phyloP scores from a whole-genome alignment of 306 rosid species.

The Cicer cuneatum region DNA sequence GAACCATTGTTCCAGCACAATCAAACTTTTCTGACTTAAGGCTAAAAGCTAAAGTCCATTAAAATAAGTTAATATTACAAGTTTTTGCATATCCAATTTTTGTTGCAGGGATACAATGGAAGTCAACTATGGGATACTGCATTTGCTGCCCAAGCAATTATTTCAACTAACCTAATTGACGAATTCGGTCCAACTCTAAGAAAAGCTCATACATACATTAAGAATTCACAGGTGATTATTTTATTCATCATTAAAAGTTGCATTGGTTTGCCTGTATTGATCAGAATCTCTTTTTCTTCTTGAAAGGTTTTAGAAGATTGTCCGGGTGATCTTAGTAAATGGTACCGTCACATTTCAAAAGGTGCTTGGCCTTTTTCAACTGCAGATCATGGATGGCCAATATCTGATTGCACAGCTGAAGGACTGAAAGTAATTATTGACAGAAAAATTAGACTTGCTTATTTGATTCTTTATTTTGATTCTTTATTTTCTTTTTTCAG shows the following conservation, averaged over 20 bases:
- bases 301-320: constrained; percentile 75
- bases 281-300: constrained; percentile 20
- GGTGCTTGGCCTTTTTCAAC: constrained; percentile 97
- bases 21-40: constrained; percentile 20
- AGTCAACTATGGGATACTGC: constrained; percentile 95
- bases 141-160: constrained; percentile 85
- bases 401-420: constrained; percentile 96
- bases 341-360: constrained; percentile 94
- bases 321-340: constrained; percentile 67
- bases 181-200: constrained; percentile 70
- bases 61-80: constrained; percentile 6
- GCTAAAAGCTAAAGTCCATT: constrained; percentile 12
- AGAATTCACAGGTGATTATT: constrained; percentile 76
- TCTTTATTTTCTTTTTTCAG: constrained; percentile 51
- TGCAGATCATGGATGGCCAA: constrained; percentile 95
- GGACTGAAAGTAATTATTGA: constrained; percentile 68
- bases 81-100: constrained; percentile 27
- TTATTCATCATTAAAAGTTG: constrained; percentile 13
- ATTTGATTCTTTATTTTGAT: constrained; percentile 37
- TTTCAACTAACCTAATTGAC: constrained; percentile 71
- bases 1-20: constrained; percentile 24
- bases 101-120: constrained; percentile 94
- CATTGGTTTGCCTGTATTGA: constrained; percentile 41
- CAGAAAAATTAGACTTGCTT: constrained; percentile 21
- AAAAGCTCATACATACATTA: constrained; percentile 75